These are phyloP conservation scores for Neonectria faginata DNA, from an alignment of 2,329 filamentous ascomycete species.

Conservation along the genomic window DNA sequence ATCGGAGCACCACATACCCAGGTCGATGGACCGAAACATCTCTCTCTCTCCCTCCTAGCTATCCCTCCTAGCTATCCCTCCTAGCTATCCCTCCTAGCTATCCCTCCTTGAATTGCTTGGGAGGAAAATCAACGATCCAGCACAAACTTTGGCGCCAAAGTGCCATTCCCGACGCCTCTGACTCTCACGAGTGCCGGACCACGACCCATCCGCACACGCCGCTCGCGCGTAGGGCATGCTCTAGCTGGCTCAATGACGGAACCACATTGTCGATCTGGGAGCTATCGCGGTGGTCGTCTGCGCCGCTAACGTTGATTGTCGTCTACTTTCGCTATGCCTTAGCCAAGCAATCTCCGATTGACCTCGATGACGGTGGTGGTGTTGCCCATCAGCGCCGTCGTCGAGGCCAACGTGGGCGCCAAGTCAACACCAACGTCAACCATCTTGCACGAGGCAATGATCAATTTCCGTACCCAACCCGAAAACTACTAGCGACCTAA, in stretches of 20 bases:
- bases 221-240: background rate
- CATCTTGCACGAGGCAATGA: background rate
- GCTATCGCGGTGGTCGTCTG: slow-evolving; percentile 5
- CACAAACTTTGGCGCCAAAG: slow-evolving; percentile 11
- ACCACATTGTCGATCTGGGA: slow-evolving; percentile 10
- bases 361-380: background rate
- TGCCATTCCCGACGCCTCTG: slow-evolving; percentile 15
- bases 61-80: slow-evolving; percentile 11
- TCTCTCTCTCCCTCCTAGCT: background rate
- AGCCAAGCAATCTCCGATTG: slow-evolving; percentile 8
- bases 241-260: slow-evolving; percentile 19
- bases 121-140: background rate
- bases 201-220: background rate
- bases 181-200: background rate
- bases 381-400: background rate
- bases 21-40: slow-evolving; percentile 7
- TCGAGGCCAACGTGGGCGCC: slow-evolving; percentile 8
- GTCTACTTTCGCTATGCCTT: slow-evolving; percentile 9
- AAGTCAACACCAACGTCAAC: no score
- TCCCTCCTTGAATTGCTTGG: slow-evolving; percentile 5
- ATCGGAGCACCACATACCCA: slow-evolving; percentile 16
- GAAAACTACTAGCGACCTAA: background rate
- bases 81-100: background rate
- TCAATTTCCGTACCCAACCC: background rate
- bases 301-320: background rate